Evolutionary conservation across 768 basidiomycete species (phyloP).

Genomic region (Boletus insuetus): DNA sequence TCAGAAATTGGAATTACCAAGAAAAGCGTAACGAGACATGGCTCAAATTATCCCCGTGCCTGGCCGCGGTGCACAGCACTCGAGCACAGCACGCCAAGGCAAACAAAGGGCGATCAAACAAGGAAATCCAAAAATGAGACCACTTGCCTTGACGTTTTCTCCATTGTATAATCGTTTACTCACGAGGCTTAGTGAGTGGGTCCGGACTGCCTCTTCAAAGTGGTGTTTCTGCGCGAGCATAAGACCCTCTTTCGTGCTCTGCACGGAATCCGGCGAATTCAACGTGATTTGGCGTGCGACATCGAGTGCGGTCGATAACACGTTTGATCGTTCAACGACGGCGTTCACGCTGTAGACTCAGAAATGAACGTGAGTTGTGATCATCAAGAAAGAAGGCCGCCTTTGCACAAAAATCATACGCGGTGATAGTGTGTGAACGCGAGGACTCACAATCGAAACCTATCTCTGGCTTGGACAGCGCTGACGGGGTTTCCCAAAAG

Average conservation of each 20-base stretch:
- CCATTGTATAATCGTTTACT: slow-evolving; percentile 57
- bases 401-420: slow-evolving; percentile 1
- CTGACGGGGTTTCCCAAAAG: slow-evolving; percentile 67
- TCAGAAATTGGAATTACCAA: slow-evolving; percentile 5
- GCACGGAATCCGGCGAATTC: slow-evolving; percentile 80
- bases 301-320: slow-evolving; percentile 59
- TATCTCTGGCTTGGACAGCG: slow-evolving; percentile 62
- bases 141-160: slow-evolving; percentile 64
- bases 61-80: slow-evolving; percentile 1
- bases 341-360: slow-evolving; percentile 56
- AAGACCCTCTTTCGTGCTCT: slow-evolving; percentile 71
- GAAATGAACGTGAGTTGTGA: slow-evolving; percentile 14
- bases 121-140: background rate
- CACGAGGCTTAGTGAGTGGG: slow-evolving; percentile 44
- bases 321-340: slow-evolving; percentile 52
- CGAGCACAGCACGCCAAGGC: background rate
- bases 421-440: slow-evolving; percentile 15
- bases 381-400: slow-evolving; percentile 11
- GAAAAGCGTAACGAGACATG: background rate
- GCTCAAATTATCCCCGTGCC: slow-evolving; percentile 1
- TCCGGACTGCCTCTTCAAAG: slow-evolving; percentile 47
- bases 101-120: background rate
- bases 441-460: slow-evolving; percentile 69
- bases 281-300: slow-evolving; percentile 55
- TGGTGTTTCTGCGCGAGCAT: slow-evolving; percentile 52